Evolutionary conservation across 2,329 filamentous ascomycete genomes (phyloP).

Genomic region (Microcera coccophila): DNA sequence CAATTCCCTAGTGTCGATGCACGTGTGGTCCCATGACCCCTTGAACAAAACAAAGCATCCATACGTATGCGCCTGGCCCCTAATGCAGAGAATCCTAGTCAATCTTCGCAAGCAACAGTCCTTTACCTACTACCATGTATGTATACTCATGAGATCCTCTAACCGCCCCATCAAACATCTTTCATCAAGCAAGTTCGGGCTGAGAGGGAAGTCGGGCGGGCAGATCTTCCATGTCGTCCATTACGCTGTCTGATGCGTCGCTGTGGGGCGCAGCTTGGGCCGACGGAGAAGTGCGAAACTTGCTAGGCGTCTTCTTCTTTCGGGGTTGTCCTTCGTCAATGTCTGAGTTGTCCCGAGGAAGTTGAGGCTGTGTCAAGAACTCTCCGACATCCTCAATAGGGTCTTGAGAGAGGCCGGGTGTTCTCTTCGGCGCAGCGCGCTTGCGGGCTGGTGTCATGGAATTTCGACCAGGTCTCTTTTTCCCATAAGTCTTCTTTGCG

Average conservation of each 20-base stretch:
- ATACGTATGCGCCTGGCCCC: no score
- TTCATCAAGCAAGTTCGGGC: no score
- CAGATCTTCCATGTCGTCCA: conserved; percentile 45
- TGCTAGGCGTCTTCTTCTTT: conserved; percentile 29
- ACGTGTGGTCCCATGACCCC: no score
- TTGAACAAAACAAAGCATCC: no score
- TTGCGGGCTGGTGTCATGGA: conserved; percentile 18
- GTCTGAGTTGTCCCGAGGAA: conserved; percentile 21
- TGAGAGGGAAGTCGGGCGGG: conserved; percentile 29
- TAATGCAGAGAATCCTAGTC: no score
- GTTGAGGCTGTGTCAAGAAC: conserved; percentile 6
- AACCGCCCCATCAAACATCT: no score
- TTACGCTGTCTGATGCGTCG: conserved; percentile 32
- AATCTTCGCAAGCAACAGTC: no score
- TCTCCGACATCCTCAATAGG: conserved; percentile 30
- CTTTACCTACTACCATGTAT: no score
- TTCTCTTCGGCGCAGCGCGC: conserved; percentile 22
- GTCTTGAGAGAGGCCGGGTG: conserved; percentile 25
- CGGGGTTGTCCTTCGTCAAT: conserved; percentile 25
- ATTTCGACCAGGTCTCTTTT: conserved; percentile 20
- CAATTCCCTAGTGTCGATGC: no score
- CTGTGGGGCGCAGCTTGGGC: conserved; percentile 11
- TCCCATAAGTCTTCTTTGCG: conserved; percentile 26
- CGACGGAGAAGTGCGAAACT: conserved; percentile 21
- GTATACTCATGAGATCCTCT: no score